Percentiles rank a stretch among this genome's conserved stretches.
Conservation (phyloP, 179 eudicot genomes). For the Pouteria campechiana region DNA sequence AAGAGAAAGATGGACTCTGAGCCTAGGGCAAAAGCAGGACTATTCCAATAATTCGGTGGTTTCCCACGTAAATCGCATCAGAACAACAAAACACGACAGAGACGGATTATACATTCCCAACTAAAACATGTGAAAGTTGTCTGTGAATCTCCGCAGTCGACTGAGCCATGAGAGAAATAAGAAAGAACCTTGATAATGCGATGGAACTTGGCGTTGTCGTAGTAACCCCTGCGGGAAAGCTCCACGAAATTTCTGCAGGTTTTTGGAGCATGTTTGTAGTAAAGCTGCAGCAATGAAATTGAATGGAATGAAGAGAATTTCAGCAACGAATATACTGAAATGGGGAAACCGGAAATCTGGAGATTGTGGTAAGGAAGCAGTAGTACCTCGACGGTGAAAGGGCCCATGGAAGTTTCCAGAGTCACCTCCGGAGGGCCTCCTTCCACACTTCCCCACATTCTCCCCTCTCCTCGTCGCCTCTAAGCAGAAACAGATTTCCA, state of each 20-base stretch:
- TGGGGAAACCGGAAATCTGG: background rate
- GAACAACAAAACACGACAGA: no score
- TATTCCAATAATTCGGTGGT: no score
- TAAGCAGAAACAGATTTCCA: no score
- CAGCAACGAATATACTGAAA: background rate
- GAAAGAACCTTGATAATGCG: constrained; percentile 53
- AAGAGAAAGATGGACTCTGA: no score
- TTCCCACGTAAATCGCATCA: no score
- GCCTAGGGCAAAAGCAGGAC: no score
- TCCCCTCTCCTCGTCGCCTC: background rate
- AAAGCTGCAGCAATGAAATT: constrained; percentile 14
- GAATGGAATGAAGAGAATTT: background rate
- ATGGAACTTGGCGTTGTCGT: constrained; percentile 59
- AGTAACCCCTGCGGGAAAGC: constrained; percentile 58
- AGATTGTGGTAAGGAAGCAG: no score
- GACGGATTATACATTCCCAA: no score
- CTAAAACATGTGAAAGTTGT: no score
- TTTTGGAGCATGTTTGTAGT: constrained; percentile 67
- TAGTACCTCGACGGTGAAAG: constrained; percentile 72
- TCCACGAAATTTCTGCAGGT: constrained; percentile 66
- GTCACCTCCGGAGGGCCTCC: constrained; percentile 93
- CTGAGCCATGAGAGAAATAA: background rate
- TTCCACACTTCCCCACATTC: constrained; percentile 52
- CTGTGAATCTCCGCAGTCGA: no score
- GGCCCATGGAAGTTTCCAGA: constrained; percentile 92